Percentiles rank a stretch among this genome's conserved stretches.
Evolutionary conservation across 2,329 filamentous ascomycete species (phyloP).

Genomic region (Trichoderma pleuroti): DNA sequence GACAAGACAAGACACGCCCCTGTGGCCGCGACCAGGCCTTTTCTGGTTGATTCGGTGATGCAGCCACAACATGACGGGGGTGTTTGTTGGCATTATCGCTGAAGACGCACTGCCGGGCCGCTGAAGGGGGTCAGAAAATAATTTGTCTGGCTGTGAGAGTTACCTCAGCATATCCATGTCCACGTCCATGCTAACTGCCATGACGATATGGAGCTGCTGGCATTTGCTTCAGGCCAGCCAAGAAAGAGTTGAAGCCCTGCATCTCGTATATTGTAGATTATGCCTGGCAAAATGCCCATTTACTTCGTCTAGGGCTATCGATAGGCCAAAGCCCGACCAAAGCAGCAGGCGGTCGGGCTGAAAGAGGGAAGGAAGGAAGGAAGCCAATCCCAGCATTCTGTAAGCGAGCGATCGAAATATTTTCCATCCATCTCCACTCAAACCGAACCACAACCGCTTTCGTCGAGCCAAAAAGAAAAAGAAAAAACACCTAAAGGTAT

Average conservation of each 20-base stretch:
- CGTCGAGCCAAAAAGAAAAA: neutral
- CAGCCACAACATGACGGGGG: neutral
- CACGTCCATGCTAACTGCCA: neutral
- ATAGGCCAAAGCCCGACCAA: neutral
- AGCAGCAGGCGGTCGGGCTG: constrained; percentile 12
- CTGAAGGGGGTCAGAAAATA: neutral
- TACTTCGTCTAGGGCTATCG: neutral
- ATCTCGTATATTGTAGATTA: neutral
- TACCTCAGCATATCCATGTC: neutral
- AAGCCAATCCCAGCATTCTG: neutral
- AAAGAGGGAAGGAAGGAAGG: neutral
- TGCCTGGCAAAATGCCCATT: neutral
- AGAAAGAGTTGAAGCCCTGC: neutral
- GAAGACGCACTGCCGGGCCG: neutral
- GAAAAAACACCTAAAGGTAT: neutral
- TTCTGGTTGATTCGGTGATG: neutral
- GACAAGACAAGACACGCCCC: neutral
- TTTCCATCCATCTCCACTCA: neutral
- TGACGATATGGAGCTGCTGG: neutral
- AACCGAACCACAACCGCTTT: neutral
- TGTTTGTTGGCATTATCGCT: neutral
- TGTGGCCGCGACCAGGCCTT: neutral
- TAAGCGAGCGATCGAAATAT: neutral
- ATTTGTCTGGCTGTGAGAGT: neutral
- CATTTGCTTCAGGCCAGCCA: neutral